Percentiles rank a stretch among this genome's conserved stretches.
Conservation (phyloP, 2,329 filamentous ascomycete genomes). For the Meredithiella fracta region DNA sequence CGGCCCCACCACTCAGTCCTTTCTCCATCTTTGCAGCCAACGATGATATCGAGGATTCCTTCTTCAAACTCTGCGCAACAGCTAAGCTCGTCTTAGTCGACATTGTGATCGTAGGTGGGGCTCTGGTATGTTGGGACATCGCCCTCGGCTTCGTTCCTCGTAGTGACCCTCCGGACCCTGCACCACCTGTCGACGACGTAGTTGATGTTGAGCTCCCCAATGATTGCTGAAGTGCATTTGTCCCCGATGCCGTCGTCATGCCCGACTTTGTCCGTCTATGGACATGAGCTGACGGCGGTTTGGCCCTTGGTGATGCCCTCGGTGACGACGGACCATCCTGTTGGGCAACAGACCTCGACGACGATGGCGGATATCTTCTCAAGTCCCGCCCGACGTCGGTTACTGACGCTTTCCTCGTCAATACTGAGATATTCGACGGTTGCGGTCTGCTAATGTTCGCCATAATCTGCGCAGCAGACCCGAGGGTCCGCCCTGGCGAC, state of each 20-base stretch:
- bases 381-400: neutral
- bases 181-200: neutral
- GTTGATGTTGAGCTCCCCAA: neutral
- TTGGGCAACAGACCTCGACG: conserved; percentile 16
- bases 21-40: neutral
- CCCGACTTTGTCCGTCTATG: conserved; percentile 8
- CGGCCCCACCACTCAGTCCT: conserved; percentile 12
- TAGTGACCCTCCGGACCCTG: neutral
- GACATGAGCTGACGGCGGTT: neutral
- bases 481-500: neutral
- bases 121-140: conserved; percentile 13
- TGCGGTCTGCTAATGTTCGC: neutral
- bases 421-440: neutral
- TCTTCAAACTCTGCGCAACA: neutral
- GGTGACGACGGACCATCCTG: neutral
- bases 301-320: neutral
- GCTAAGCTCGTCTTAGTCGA: neutral
- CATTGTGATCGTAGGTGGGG: neutral
- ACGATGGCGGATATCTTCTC: conserved; percentile 22
- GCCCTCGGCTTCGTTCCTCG: conserved; percentile 17
- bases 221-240: neutral
- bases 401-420: neutral
- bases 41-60: neutral
- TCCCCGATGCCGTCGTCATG: neutral
- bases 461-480: neutral